A percentile compares a stretch with the other conserved stretches of the same genome.
These are phyloP conservation scores for Diaporthe ampelina DNA, from an alignment of 2,329 filamentous ascomycete genomes.

Conservation along the genomic window DNA sequence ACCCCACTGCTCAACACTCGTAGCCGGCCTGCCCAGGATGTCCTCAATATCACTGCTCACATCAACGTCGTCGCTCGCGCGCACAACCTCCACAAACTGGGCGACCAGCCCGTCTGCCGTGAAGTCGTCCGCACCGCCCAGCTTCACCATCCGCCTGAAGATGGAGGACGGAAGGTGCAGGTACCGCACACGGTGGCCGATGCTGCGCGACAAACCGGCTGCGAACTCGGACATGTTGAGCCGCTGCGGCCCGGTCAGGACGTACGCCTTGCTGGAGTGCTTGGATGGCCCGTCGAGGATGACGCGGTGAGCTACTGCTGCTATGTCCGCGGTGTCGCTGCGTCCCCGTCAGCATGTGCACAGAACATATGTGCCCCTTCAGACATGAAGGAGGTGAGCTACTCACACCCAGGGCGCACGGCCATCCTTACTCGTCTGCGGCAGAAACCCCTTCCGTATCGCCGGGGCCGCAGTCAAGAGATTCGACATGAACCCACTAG, in stretches of 20 bases:
- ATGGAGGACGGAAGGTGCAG: slow-evolving; percentile 10
- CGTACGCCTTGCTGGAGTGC: slow-evolving; percentile 5
- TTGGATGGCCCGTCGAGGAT: slow-evolving; percentile 27
- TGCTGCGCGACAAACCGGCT: background rate
- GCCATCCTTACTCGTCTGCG: slow-evolving; percentile 26
- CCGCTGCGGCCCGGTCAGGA: slow-evolving; percentile 23
- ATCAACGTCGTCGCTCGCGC: slow-evolving; percentile 14
- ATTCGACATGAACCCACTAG: slow-evolving; percentile 33
- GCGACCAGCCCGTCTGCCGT: slow-evolving; percentile 24
- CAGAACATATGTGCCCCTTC: background rate
- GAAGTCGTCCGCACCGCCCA: slow-evolving; percentile 22
- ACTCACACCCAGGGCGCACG: slow-evolving; percentile 30
- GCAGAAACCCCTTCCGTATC: slow-evolving; percentile 25
- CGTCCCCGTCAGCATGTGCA: background rate
- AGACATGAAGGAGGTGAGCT: background rate
- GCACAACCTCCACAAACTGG: slow-evolving; percentile 32
- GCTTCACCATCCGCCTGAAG: slow-evolving; percentile 19
- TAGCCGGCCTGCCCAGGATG: slow-evolving; percentile 22
- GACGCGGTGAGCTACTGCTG: slow-evolving; percentile 21
- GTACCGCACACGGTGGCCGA: slow-evolving; percentile 32
- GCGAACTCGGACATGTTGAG: slow-evolving; percentile 33
- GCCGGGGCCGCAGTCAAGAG: background rate
- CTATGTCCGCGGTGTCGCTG: slow-evolving; percentile 31
- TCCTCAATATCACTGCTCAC: slow-evolving; percentile 18
- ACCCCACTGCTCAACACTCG: slow-evolving; percentile 30